These are phyloP conservation scores for Micractinium sp. DNA, from an alignment of 139 green algal genomes.

Conservation along the genomic window DNA sequence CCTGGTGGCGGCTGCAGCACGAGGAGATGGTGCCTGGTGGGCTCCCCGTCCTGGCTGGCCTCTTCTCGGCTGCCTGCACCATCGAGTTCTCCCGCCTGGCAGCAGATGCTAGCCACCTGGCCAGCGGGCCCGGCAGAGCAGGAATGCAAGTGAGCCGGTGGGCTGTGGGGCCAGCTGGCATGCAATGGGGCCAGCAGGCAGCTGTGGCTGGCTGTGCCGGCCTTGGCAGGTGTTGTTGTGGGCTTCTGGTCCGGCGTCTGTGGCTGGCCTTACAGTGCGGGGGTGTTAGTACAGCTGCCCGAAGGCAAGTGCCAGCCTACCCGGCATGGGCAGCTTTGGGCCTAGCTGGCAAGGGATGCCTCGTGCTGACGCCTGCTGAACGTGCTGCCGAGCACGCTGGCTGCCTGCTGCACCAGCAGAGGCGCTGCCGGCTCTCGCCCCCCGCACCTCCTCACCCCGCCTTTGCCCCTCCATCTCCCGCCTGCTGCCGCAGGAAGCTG, in stretches of 20 bases:
- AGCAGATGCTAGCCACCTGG: constrained; percentile 11
- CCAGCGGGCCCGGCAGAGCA: neutral
- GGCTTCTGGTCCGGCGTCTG: too few relatives aligned
- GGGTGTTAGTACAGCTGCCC: too few relatives aligned
- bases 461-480: neutral
- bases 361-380: neutral
- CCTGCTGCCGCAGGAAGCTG: neutral
- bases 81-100: constrained; percentile 39
- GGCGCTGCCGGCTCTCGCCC: neutral
- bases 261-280: neutral
- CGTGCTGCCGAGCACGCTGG: neutral
- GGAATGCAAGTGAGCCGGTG: neutral
- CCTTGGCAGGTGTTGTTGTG: too few relatives aligned
- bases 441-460: neutral
- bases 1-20: constrained; percentile 26
- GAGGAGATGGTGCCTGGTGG: constrained; percentile 50
- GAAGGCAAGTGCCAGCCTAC: too few relatives aligned
- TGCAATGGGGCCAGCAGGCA: neutral
- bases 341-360: neutral
- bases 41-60: constrained; percentile 37
- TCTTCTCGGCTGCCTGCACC: constrained; percentile 37
- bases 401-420: neutral
- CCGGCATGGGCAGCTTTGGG: neutral
- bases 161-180: neutral
- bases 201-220: neutral